phyloP scores from a whole-genome alignment of 768 basidiomycete genomes.

The Suillus alpinus region DNA sequence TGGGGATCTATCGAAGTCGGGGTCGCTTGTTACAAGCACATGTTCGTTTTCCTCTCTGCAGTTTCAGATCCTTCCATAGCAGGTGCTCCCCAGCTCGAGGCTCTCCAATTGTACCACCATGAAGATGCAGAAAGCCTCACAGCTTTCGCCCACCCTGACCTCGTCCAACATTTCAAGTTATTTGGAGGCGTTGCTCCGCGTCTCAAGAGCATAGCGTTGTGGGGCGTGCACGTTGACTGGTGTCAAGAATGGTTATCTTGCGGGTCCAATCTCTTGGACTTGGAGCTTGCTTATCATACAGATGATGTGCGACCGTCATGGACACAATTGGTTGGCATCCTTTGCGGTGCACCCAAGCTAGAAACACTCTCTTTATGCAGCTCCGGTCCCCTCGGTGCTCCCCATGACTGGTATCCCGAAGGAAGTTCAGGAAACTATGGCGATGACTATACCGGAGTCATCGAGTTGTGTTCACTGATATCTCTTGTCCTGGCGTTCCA shows the following conservation, averaged over 20 bases:
- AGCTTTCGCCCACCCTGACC: constrained; percentile 19
- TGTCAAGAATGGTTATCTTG: constrained; percentile 34
- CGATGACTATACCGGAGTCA: constrained; percentile 25
- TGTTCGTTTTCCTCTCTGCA: constrained; percentile 40
- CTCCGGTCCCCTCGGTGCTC: constrained; percentile 54
- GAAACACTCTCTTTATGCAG: constrained; percentile 47
- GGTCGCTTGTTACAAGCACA: constrained; percentile 46
- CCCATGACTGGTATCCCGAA: constrained; percentile 33
- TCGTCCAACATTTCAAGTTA: constrained; percentile 40
- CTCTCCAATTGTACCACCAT: constrained; percentile 54
- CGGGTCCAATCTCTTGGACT: constrained; percentile 36
- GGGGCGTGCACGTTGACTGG: constrained; percentile 76
- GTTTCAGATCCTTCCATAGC: constrained; percentile 38
- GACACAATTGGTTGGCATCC: constrained; percentile 47
- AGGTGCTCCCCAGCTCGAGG: constrained; percentile 52
- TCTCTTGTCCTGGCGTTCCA: constrained; percentile 50
- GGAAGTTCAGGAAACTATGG: constrained; percentile 17
- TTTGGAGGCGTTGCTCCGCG: constrained; percentile 55
- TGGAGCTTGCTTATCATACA: constrained; percentile 63
- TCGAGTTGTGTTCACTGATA: constrained; percentile 28
- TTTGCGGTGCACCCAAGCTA: constrained; percentile 53
- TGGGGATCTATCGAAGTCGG: constrained; percentile 53
- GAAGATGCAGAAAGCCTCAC: constrained; percentile 41
- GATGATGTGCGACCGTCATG: constrained; percentile 63
- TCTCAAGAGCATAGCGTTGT: constrained; percentile 48